phyloP scores from a whole-genome alignment of 305 asterid species.

The Coffea humblotiana region DNA sequence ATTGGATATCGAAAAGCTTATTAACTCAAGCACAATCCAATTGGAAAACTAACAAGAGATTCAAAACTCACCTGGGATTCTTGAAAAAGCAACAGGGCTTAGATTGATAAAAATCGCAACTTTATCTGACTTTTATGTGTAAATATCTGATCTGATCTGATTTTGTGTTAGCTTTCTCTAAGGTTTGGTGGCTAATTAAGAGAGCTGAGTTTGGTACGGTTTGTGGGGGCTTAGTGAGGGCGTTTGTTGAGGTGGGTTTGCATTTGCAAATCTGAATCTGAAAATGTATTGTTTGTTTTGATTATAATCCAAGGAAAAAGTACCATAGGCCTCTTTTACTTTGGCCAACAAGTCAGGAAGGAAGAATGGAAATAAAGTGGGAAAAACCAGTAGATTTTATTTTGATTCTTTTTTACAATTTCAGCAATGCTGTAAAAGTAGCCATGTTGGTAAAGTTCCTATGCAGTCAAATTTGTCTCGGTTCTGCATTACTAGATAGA shows the following conservation, averaged over 20 bases:
- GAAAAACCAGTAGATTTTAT: neutral
- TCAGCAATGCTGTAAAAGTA: neutral
- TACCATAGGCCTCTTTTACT: neutral
- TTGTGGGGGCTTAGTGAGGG: neutral
- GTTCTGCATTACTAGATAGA: neutral
- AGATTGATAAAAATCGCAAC: neutral
- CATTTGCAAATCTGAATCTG: conserved; percentile 17
- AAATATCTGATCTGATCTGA: conserved; percentile 16
- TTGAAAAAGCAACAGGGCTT: neutral
- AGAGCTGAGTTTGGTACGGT: neutral
- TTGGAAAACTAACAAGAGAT: neutral
- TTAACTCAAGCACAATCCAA: neutral
- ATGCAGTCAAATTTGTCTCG: neutral
- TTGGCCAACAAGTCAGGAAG: neutral
- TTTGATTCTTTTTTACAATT: neutral
- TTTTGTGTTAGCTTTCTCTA: neutral
- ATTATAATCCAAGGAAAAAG: conserved; percentile 12
- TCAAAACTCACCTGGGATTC: conserved; percentile 17
- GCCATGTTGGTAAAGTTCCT: neutral
- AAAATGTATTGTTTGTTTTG: neutral
- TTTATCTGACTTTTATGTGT: neutral
- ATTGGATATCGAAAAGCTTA: neutral
- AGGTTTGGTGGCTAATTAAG: neutral
- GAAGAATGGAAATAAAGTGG: neutral
- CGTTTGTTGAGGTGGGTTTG: conserved; percentile 16